A percentile compares a stretch with the other conserved stretches of the same genome.
phyloP scores from a whole-genome alignment of 768 basidiomycete genomes.

The Trichaptum fuscoviolaceum region DNA sequence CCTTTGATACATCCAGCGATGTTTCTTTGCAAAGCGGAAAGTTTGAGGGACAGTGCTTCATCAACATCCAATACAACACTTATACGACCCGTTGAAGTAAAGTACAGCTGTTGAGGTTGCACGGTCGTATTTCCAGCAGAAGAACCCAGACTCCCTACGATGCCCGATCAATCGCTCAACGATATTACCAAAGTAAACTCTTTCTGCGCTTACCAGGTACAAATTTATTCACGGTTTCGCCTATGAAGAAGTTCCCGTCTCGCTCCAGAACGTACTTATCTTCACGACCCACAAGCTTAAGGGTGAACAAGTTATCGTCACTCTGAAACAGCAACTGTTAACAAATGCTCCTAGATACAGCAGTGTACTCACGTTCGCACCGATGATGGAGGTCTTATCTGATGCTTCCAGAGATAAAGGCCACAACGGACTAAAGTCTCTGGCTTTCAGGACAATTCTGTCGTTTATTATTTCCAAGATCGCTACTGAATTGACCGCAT shows the following conservation, averaged over 20 bases:
- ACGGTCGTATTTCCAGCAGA: conserved; percentile 37
- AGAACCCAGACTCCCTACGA: conserved; percentile 49
- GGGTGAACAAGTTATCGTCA: conserved; percentile 63
- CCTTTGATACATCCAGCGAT: conserved; percentile 48
- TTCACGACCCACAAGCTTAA: conserved; percentile 42
- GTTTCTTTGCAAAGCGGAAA: conserved; percentile 75
- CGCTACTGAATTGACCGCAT: conserved; percentile 76
- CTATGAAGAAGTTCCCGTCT: conserved; percentile 67
- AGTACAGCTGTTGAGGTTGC: conserved; percentile 60
- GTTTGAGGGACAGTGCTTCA: conserved; percentile 42
- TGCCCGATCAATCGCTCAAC: conserved; percentile 5
- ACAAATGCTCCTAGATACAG: no score
- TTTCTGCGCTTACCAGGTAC: conserved; percentile 44
- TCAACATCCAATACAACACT: conserved; percentile 65
- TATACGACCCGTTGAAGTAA: conserved; percentile 75
- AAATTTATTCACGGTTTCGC: conserved; percentile 76
- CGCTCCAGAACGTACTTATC: conserved; percentile 46
- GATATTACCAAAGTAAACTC: not conserved
- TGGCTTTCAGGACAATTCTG: conserved; percentile 51
- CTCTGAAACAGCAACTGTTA: conserved; percentile 33
- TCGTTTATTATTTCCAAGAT: conserved; percentile 47
- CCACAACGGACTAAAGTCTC: conserved; percentile 73
- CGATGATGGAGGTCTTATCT: conserved; percentile 53
- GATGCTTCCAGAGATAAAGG: conserved; percentile 61
- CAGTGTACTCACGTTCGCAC: conserved; percentile 57